Conservation (phyloP, 2,329 filamentous ascomycete species). For the Penicillium brevicompactum region DNA sequence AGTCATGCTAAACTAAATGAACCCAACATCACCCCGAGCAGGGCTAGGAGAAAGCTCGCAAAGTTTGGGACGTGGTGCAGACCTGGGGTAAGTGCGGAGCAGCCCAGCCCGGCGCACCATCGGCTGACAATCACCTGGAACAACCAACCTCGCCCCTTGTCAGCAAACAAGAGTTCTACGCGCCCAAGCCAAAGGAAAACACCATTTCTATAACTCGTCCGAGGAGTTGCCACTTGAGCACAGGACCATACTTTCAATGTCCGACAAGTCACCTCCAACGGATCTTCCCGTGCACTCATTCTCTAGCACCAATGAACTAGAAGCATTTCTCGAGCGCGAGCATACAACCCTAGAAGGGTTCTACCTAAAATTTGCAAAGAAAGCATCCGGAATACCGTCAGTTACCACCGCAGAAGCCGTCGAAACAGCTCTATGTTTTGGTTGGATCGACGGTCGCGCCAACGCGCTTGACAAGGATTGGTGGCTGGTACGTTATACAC, state of each 20-base stretch:
- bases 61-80: no score
- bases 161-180: neutral
- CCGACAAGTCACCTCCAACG: slow-evolving; percentile 13
- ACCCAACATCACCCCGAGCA: no score
- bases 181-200: neutral
- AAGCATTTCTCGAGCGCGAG: slow-evolving; percentile 46
- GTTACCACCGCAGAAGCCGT: slow-evolving; percentile 55
- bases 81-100: no score
- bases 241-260: neutral
- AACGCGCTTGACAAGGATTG: slow-evolving; percentile 48
- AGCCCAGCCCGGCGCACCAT: no score
- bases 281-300: slow-evolving; percentile 34
- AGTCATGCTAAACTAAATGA: no score
- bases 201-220: no score
- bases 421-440: slow-evolving; percentile 60
- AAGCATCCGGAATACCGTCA: slow-evolving; percentile 45
- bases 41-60: no score
- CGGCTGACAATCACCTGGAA: no score
- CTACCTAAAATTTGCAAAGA: slow-evolving; percentile 56
- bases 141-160: no score
- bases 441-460: slow-evolving; percentile 65
- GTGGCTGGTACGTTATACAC: slow-evolving; percentile 62
- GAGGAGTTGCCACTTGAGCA: neutral
- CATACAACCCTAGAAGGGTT: slow-evolving; percentile 41
- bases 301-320: slow-evolving; percentile 31